Percentiles rank a stretch among this genome's conserved stretches.
phyloP scores from a whole-genome alignment of 2,329 filamentous ascomycete genomes.

The Exophiala bonariae region DNA sequence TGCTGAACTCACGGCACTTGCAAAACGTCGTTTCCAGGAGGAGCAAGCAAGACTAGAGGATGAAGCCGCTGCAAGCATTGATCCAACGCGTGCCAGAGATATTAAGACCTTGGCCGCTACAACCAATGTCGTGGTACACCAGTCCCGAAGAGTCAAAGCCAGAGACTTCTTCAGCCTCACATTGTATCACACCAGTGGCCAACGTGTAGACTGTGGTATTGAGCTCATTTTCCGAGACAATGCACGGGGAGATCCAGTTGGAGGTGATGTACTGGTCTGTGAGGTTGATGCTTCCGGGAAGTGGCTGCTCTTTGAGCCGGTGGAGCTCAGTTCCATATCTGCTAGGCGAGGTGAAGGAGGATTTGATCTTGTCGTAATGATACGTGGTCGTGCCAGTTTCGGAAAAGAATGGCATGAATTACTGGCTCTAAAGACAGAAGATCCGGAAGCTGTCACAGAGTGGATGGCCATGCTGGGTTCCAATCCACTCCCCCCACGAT shows the following conservation, averaged over 20 bases:
- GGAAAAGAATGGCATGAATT: conserved; percentile 78
- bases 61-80: conserved; percentile 80
- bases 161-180: conserved; percentile 88
- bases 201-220: conserved; percentile 83
- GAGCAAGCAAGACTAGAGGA: conserved; percentile 75
- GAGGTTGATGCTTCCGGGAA: conserved; percentile 76
- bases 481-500: conserved; percentile 60
- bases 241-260: conserved; percentile 58
- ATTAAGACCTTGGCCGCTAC: conserved; percentile 73
- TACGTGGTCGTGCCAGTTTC: conserved; percentile 67
- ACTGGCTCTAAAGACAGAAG: conserved; percentile 72
- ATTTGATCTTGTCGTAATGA: conserved; percentile 80
- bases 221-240: conserved; percentile 87
- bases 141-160: conserved; percentile 78
- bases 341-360: conserved; percentile 73
- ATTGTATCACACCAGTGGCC: conserved; percentile 82
- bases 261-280: conserved; percentile 86
- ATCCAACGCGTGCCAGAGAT: conserved; percentile 77
- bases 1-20: conserved; percentile 72
- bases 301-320: conserved; percentile 89
- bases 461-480: conserved; percentile 86
- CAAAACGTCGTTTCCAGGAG: conserved; percentile 71
- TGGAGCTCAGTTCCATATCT: conserved; percentile 72
- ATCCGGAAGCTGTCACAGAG: conserved; percentile 75
- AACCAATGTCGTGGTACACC: conserved; percentile 69